phyloP scores from a whole-genome alignment of 768 basidiomycete species.

The Rhizopogon salebrosus region DNA sequence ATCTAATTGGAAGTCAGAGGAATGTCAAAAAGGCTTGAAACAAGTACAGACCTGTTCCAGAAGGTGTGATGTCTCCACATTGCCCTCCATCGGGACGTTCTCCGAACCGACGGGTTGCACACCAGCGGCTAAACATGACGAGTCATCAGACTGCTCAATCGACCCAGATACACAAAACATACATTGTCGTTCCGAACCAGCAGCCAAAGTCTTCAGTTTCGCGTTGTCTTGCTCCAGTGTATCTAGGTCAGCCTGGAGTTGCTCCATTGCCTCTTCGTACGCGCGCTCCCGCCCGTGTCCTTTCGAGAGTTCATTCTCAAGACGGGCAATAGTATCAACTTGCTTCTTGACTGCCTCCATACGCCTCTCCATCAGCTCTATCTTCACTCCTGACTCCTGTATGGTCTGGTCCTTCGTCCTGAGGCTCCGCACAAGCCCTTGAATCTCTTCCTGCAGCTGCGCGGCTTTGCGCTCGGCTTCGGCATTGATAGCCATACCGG shows the following conservation, averaged over 20 bases:
- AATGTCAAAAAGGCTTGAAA: neutral
- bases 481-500: conserved; percentile 76
- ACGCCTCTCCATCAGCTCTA: conserved; percentile 90
- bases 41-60: conserved; percentile 66
- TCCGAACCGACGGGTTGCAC: conserved; percentile 54
- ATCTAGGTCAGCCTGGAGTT: conserved; percentile 86
- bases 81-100: conserved; percentile 66
- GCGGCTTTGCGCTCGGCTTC: conserved; percentile 88
- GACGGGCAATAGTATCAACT: conserved; percentile 73
- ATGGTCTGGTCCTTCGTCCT: conserved; percentile 86
- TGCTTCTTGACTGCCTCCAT: conserved; percentile 91
- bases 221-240: conserved; percentile 81
- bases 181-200: conserved; percentile 72
- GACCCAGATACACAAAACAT: conserved; percentile 15
- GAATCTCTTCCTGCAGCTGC: conserved; percentile 85
- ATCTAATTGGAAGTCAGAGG: conserved; percentile 45
- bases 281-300: conserved; percentile 83
- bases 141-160: neutral
- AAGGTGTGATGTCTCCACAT: conserved; percentile 81
- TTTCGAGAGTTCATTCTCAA: conserved; percentile 77
- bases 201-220: conserved; percentile 67
- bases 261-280: conserved; percentile 92
- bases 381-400: conserved; percentile 87
- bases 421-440: conserved; percentile 78
- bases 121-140: conserved; percentile 33